Conservation (phyloP, 352 stramenopile species). For the Phytopythium litorale region DNA sequence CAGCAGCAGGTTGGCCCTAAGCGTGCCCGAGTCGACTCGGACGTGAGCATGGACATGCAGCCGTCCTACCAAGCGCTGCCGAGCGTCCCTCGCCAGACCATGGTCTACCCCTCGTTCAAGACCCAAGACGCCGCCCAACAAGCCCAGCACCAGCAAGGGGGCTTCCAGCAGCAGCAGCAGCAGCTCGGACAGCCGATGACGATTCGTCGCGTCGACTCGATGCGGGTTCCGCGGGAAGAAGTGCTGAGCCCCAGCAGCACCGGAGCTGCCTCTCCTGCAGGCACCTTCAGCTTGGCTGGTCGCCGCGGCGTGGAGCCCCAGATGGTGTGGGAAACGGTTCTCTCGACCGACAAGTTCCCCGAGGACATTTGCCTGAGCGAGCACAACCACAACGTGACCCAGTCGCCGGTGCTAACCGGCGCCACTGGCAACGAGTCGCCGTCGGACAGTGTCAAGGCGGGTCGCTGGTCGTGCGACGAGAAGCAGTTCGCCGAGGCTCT, state of each 20-base stretch:
- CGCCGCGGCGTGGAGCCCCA: slow-evolving; percentile 14
- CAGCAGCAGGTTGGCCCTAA: slow-evolving; percentile 16
- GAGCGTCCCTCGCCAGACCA: slow-evolving; percentile 23
- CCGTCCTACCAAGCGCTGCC: slow-evolving; percentile 24
- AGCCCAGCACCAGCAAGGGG: background rate
- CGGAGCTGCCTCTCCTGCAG: slow-evolving; percentile 11
- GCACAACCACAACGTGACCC: slow-evolving; percentile 13
- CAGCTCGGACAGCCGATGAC: slow-evolving; percentile 5
- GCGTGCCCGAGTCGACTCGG: slow-evolving; percentile 27
- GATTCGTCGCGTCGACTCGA: slow-evolving; percentile 8
- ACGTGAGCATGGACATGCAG: slow-evolving; percentile 27
- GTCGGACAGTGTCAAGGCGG: slow-evolving; percentile 38
- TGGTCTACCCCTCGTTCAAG: slow-evolving; percentile 21
- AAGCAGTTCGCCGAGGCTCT: slow-evolving; percentile 51
- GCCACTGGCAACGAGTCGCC: slow-evolving; percentile 10
- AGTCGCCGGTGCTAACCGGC: slow-evolving; percentile 14
- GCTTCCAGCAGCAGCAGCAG: slow-evolving; percentile 12
- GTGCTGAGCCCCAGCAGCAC: slow-evolving; percentile 17
- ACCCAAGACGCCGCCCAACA: slow-evolving; percentile 1
- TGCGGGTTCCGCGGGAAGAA: slow-evolving; percentile 9
- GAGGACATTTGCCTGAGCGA: slow-evolving; percentile 58
- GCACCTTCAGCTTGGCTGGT: slow-evolving; percentile 6
- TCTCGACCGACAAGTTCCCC: slow-evolving; percentile 55
- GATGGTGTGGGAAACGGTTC: slow-evolving; percentile 66
- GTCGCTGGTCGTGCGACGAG: slow-evolving; percentile 51